Percentiles rank a stretch among this genome's conserved stretches.
Evolutionary conservation across 2,329 filamentous ascomycete species (phyloP).

Genomic region (Diaporthe vaccinii): DNA sequence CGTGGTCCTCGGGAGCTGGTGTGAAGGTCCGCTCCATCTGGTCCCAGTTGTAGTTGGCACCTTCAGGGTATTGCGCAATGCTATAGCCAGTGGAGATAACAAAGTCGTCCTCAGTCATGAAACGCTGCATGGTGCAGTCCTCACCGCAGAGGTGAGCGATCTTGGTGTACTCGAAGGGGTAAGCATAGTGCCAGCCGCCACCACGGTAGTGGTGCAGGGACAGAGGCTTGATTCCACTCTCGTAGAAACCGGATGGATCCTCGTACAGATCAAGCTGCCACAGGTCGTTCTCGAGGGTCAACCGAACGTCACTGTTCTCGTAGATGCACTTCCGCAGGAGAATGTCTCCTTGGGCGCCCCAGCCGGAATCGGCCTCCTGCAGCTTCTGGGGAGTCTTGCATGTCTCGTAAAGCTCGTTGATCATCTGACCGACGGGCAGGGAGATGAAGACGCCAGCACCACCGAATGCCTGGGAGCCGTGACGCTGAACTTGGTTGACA

Average conservation of each 20-base stretch:
- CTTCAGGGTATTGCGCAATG: conserved; percentile 67
- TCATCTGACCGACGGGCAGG: conserved; percentile 55
- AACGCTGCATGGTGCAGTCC: conserved; percentile 71
- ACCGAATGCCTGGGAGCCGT: conserved; percentile 74
- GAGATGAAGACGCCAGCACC: conserved; percentile 75
- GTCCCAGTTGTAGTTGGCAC: conserved; percentile 56
- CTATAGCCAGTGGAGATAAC: conserved; percentile 73
- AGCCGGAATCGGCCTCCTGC: conserved; percentile 67
- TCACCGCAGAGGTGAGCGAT: conserved; percentile 71
- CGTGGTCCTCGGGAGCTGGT: conserved; percentile 48
- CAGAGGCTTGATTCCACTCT: conserved; percentile 70
- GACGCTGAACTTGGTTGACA: conserved; percentile 69
- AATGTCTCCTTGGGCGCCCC: conserved; percentile 73
- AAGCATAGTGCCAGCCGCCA: conserved; percentile 67
- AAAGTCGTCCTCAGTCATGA: conserved; percentile 66
- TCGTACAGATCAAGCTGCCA: conserved; percentile 73
- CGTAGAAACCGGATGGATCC: conserved; percentile 75
- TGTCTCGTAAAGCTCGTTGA: conserved; percentile 49
- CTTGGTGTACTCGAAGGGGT: conserved; percentile 69
- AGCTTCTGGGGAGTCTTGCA: conserved; percentile 64
- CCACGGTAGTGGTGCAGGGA: conserved; percentile 76
- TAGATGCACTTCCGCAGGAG: conserved; percentile 75
- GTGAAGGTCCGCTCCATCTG: conserved; percentile 52
- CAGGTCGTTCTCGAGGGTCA: conserved; percentile 69
- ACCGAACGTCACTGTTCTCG: conserved; percentile 70